Evolutionary conservation across 2,329 filamentous ascomycete genomes (phyloP).

Genomic region (Phialocephala subalpina): DNA sequence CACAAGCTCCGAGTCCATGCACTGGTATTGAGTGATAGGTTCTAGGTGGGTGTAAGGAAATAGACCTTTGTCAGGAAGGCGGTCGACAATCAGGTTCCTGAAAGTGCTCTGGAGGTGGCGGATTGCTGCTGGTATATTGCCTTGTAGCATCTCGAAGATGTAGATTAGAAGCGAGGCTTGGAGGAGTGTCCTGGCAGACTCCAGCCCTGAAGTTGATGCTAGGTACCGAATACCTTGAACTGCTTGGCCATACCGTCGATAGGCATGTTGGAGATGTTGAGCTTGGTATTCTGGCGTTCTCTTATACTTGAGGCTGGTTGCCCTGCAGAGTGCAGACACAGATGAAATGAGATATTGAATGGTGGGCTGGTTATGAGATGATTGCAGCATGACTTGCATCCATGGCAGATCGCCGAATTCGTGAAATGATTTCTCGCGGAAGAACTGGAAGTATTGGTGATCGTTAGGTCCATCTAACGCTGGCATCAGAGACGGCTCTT

Average conservation of each 20-base stretch:
- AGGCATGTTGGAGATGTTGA: not conserved
- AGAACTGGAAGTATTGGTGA: slow-evolving; percentile 22
- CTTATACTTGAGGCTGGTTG: not conserved
- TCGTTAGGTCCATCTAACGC: not conserved
- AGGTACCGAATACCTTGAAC: not conserved
- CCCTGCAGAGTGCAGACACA: slow-evolving; percentile 2
- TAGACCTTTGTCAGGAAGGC: not conserved
- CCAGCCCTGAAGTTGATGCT: not conserved
- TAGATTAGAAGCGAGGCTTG: slow-evolving; percentile 5
- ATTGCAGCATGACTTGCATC: slow-evolving; percentile 19
- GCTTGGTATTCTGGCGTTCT: not conserved
- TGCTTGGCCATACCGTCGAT: not conserved
- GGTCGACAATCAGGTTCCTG: not conserved
- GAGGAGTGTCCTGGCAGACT: slow-evolving; percentile 1
- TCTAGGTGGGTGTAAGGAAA: not conserved
- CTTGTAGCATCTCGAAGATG: slow-evolving; percentile 6
- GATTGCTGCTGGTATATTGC: not conserved
- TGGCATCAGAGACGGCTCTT: not conserved
- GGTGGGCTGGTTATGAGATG: slow-evolving; percentile 8
- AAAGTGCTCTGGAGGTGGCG: not conserved
- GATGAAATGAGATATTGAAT: slow-evolving; percentile 14
- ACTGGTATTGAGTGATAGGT: not conserved
- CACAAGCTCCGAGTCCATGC: not conserved
- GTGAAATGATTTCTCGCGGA: slow-evolving; percentile 19
- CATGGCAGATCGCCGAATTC: slow-evolving; percentile 13